Evolutionary conservation across 345 rosid genomes (phyloP), one percentile per base, ranked within the genome.

Genomic region (Populus davidiana): DNA sequence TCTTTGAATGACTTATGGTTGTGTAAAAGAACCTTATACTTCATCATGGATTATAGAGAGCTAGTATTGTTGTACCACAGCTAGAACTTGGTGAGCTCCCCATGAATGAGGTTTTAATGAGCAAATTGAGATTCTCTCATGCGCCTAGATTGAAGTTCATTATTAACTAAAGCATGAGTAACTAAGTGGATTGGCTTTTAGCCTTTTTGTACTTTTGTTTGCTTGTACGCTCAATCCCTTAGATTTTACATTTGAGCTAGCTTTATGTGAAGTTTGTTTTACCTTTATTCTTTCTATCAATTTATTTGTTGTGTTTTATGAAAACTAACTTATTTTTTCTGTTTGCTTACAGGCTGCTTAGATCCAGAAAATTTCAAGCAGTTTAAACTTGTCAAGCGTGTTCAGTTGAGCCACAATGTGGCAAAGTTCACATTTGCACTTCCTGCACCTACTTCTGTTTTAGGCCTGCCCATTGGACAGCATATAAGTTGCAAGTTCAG

Each of bases 391-490:
- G 92, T 93, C 49, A 93, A 93, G 81, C 90, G 89, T 77, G 47
- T 77, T 14, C 94, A 93, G 84, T 89, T 95, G 72, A 95, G 99
- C 88, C 96, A 93, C 70, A 95, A 93, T 88, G 99, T 95, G 49
- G 99, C 99, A 17, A 93, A 95, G 79, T 95, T 95, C 90, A 77
- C 84, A 21, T 93, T 91, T 84, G 89, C 77, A 67, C 99, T 95
- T 70, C 96, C 96, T 44, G 84, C 90, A 5, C 82, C 96, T 75
- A 89, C 93, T 70, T 87, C 97, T 64, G 93, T 88, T 29, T 86
- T 95, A 88, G 97, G 98, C 76, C 98, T 95, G 78, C 99, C 99
- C 12, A 95, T 95, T 83, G 99, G 99, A 76, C 98, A 95, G 66
- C 98, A 95, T 74, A 90, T 95, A 76, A 93, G 98, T 82, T 95